Conservation (phyloP, 345 rosid genomes). For the Microcos paniculata region DNA sequence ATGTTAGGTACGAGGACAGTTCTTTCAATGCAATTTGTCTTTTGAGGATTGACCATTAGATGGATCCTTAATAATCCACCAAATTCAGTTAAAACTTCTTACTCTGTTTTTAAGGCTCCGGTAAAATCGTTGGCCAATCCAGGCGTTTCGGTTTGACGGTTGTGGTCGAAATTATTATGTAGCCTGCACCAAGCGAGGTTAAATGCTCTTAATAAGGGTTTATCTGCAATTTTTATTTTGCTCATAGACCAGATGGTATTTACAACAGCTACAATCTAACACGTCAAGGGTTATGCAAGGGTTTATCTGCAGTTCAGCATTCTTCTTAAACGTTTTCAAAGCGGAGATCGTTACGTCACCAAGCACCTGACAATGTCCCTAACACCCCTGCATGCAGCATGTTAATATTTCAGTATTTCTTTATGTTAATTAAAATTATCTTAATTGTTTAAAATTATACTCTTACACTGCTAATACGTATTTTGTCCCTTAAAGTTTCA, state of each 20-base stretch:
- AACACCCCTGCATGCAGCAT: neutral
- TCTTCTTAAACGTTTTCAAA: neutral
- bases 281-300: too few relatives aligned
- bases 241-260: too few relatives aligned
- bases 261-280: too few relatives aligned
- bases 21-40: neutral
- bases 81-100: neutral
- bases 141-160: too few relatives aligned
- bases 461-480: too few relatives aligned
- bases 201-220: too few relatives aligned
- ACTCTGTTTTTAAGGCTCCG: too few relatives aligned
- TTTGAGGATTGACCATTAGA: slow-evolving; percentile 7
- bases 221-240: too few relatives aligned
- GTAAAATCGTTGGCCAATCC: neutral
- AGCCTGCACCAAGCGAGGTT: too few relatives aligned
- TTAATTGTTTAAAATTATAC: too few relatives aligned
- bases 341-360: neutral
- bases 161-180: too few relatives aligned
- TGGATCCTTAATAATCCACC: neutral
- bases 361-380: neutral
- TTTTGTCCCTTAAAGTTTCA: too few relatives aligned
- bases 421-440: neutral
- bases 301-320: neutral
- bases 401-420: neutral
- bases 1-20: slow-evolving; percentile 7